Percentiles rank a stretch among this genome's conserved stretches.
Conservation (phyloP, 129 eudicot genomes). For the Rutidosis leptorrhynchoides region DNA sequence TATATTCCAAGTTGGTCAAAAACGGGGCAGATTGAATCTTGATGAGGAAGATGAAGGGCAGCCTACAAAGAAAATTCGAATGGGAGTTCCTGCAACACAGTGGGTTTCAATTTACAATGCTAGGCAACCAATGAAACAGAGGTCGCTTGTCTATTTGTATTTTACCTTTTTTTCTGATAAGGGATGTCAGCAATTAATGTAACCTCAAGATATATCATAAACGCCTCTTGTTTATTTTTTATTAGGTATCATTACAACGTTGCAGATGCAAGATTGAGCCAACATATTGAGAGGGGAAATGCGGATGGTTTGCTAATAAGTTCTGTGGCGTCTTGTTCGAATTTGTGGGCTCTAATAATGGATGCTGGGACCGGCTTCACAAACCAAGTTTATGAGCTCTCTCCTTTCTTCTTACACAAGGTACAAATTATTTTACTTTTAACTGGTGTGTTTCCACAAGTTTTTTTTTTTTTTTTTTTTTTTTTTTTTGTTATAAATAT, state of each 20-base stretch:
- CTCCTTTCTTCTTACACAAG: slow-evolving; percentile 82
- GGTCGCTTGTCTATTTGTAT: slow-evolving; percentile 33
- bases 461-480: too few relatives aligned
- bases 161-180: not conserved
- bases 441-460: not conserved
- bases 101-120: slow-evolving; percentile 85
- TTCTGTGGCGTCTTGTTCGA: slow-evolving; percentile 72
- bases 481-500: too few relatives aligned
- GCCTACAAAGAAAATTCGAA: slow-evolving; percentile 70
- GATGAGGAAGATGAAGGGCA: slow-evolving; percentile 78
- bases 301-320: slow-evolving; percentile 75
- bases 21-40: slow-evolving; percentile 46
- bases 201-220: not conserved
- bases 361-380: slow-evolving; percentile 87
- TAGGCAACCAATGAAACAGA: slow-evolving; percentile 76
- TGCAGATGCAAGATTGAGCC: slow-evolving; percentile 70
- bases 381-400: slow-evolving; percentile 68
- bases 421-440: slow-evolving; percentile 24
- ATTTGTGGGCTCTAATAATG: slow-evolving; percentile 84
- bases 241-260: slow-evolving; percentile 80
- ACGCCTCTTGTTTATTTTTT: not conserved
- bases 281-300: slow-evolving; percentile 75
- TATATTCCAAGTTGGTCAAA: slow-evolving; percentile 45
- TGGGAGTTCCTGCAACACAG: slow-evolving; percentile 82
- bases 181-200: not conserved